phyloP scores from a whole-genome alignment of 257 asterid species.

The Verbena officinalis region DNA sequence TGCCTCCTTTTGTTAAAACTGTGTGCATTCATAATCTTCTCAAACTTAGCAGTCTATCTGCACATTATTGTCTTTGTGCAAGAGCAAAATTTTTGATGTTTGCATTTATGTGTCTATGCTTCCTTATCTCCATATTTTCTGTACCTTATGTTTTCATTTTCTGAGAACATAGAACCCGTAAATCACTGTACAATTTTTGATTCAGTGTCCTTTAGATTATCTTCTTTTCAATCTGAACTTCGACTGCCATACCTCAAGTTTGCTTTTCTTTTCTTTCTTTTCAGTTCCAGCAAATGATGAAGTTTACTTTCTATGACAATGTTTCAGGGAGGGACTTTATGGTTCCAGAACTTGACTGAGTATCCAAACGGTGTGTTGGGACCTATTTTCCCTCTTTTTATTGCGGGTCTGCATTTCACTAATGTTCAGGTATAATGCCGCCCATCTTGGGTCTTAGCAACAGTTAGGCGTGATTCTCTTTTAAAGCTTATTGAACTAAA shows the following conservation, averaged over 20 bases:
- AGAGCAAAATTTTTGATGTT: background rate
- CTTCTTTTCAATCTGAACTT: conserved; percentile 9
- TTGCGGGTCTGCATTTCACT: conserved; percentile 72
- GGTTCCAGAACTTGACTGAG: conserved; percentile 91
- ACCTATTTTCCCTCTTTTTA: conserved; percentile 70
- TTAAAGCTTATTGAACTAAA: background rate
- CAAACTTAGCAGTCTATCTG: background rate
- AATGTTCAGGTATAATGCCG: conserved; percentile 64
- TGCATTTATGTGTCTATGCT: background rate
- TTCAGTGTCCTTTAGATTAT: background rate
- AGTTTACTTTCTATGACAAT: conserved; percentile 23
- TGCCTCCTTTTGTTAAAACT: conserved; percentile 6
- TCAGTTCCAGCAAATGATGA: conserved; percentile 6
- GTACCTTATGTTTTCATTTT: background rate
- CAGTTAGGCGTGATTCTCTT: conserved; percentile 16
- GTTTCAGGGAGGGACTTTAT: conserved; percentile 82
- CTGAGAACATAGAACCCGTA: conserved; percentile 5
- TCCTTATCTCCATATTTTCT: conserved; percentile 1
- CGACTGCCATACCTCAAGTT: conserved; percentile 14
- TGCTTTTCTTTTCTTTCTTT: background rate
- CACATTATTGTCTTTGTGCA: background rate
- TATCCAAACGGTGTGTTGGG: conserved; percentile 74
- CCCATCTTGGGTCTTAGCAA: conserved; percentile 22
- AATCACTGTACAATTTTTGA: background rate
- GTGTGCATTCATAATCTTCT: background rate